phyloP scores from a whole-genome alignment of 2,329 filamentous ascomycete genomes.

The Paraphaeosphaeria sporulosa region DNA sequence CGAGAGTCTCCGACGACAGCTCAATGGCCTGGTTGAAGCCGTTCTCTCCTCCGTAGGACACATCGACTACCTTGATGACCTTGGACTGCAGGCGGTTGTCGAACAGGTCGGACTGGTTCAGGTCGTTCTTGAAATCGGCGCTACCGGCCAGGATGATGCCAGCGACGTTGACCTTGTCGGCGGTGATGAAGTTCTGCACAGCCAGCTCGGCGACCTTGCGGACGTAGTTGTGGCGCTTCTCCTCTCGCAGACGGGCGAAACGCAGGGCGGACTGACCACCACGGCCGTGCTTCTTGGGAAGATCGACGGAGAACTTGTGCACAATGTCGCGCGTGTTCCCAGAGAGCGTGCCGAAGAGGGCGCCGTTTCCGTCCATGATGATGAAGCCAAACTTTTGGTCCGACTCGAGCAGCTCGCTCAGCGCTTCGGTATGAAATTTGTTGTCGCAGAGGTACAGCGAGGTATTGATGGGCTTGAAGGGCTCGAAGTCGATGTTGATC shows the following conservation, averaged over 20 bases:
- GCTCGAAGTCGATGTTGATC: slow-evolving; percentile 99
- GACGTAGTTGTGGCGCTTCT: slow-evolving; percentile 99
- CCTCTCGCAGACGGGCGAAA: slow-evolving; percentile 99
- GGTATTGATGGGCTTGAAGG: slow-evolving; percentile 99
- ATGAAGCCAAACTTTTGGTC: slow-evolving; percentile 99
- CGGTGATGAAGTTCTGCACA: slow-evolving; percentile 98
- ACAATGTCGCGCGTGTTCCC: slow-evolving; percentile 97
- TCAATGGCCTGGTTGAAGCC: slow-evolving; percentile 99
- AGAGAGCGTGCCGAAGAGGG: slow-evolving; percentile 94
- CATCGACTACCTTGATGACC: slow-evolving; percentile 99
- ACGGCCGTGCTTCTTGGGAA: slow-evolving; percentile 99
- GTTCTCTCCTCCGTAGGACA: slow-evolving; percentile 98
- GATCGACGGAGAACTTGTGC: slow-evolving; percentile 98
- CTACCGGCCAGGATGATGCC: slow-evolving; percentile 95
- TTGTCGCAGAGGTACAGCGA: slow-evolving; percentile 99
- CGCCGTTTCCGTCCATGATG: slow-evolving; percentile 99
- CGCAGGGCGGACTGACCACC: slow-evolving; percentile 99
- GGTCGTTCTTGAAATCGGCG: slow-evolving; percentile 99
- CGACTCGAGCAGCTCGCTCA: slow-evolving; percentile 96
- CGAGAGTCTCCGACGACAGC: slow-evolving; percentile 89
- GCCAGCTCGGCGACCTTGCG: slow-evolving; percentile 98
- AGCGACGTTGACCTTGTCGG: slow-evolving; percentile 97
- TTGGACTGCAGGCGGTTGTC: slow-evolving; percentile 89
- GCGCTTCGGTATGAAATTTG: slow-evolving; percentile 98
- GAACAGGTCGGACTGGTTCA: slow-evolving; percentile 97